phyloP scores from a whole-genome alignment of 495 filamentous ascomycete species.

The Jackrogersella multiformis region DNA sequence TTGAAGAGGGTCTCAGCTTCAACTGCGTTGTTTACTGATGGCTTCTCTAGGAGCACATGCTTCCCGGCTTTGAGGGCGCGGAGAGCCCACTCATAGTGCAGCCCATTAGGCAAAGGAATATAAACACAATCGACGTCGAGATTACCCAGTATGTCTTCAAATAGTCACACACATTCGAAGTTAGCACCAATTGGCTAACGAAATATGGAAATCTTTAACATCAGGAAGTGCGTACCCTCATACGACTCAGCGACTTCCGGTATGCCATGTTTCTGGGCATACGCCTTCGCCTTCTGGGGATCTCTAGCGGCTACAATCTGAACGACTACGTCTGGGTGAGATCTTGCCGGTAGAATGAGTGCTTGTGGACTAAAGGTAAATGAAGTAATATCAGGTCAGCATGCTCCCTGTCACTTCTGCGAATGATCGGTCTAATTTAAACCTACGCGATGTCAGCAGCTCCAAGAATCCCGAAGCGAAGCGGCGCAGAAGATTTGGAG shows the following conservation, averaged over 20 bases:
- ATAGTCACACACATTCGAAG: neutral
- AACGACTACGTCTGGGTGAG: conserved; percentile 68
- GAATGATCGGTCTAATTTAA: neutral
- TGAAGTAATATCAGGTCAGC: neutral
- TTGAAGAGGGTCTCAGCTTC: conserved; percentile 59
- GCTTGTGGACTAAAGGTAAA: conserved; percentile 56
- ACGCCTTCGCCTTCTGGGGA: conserved; percentile 58
- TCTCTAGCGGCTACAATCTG: conserved; percentile 68
- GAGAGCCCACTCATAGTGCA: conserved; percentile 64
- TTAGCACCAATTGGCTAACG: neutral
- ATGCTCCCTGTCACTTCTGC: neutral
- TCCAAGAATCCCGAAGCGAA: conserved; percentile 61
- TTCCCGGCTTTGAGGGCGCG: conserved; percentile 63
- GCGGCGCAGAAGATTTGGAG: conserved; percentile 48
- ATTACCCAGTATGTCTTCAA: conserved; percentile 61
- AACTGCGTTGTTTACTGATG: conserved; percentile 58
- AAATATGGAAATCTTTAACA: neutral
- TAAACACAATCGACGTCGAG: conserved; percentile 61
- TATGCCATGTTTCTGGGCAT: conserved; percentile 67
- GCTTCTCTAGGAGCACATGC: conserved; percentile 68
- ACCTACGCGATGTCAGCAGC: conserved; percentile 58
- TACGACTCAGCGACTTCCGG: conserved; percentile 61
- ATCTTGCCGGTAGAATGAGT: conserved; percentile 65
- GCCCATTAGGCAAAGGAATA: conserved; percentile 61
- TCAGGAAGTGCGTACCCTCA: conserved; percentile 47